These are phyloP conservation scores for Coprinopsis marcescibilis DNA, from an alignment of 768 basidiomycete species.

Conservation along the genomic window DNA sequence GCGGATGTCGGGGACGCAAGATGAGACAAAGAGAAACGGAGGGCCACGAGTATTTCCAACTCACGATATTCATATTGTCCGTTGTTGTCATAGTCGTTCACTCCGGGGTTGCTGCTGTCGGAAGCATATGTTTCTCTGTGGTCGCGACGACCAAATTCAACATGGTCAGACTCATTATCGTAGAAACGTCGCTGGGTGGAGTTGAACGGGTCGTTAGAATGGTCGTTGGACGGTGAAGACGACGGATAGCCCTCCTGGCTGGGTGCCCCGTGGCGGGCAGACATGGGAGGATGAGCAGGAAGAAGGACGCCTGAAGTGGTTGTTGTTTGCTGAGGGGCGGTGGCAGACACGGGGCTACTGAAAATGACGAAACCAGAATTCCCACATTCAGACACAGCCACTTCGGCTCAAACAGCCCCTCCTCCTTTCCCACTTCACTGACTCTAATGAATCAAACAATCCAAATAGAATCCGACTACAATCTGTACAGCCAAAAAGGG, in stretches of 20 bases:
- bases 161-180: slow-evolving; percentile 72
- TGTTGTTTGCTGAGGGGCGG: slow-evolving; percentile 11
- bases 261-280: slow-evolving; percentile 47
- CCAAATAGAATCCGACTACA: too few species aligned
- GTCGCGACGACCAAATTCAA: slow-evolving; percentile 48
- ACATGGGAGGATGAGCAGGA: slow-evolving; percentile 30
- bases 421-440: background rate
- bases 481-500: background rate
- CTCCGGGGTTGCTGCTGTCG: slow-evolving; percentile 58
- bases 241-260: slow-evolving; percentile 64
- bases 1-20: slow-evolving; percentile 13
- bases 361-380: slow-evolving; percentile 13
- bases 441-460: too few species aligned
- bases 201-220: slow-evolving; percentile 65
- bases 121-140: slow-evolving; percentile 59
- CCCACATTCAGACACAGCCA: slow-evolving; percentile 3
- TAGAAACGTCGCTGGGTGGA: slow-evolving; percentile 47
- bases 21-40: slow-evolving; percentile 18
- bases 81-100: slow-evolving; percentile 66
- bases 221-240: slow-evolving; percentile 54
- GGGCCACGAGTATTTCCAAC: slow-evolving; percentile 16
- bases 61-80: slow-evolving; percentile 65
- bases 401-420: background rate
- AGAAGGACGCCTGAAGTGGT: slow-evolving; percentile 1
- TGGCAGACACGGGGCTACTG: slow-evolving; percentile 10